Base-by-base conservation (phyloP, 2,329 filamentous ascomycete species). In the Phaeosphaeriaceae sp. region DNA sequence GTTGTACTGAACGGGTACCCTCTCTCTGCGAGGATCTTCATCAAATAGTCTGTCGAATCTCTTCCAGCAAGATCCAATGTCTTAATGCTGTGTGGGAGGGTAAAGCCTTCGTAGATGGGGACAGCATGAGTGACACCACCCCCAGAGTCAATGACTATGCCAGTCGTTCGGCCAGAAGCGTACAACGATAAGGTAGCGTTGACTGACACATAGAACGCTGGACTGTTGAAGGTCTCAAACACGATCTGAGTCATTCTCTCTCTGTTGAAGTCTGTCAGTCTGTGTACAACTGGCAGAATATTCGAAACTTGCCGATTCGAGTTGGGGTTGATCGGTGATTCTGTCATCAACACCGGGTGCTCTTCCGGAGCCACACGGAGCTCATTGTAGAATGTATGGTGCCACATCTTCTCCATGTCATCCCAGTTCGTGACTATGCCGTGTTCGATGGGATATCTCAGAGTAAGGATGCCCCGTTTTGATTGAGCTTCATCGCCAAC, bases 191-290 rank as follows among this genome's bases (percentile, higher is more conserved):
- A 89, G 70, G 99, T 95, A 81, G 95, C 95, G 89, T 98, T 94
- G 84, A 99, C 98, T 79, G 95, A 98, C 87, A 99, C 95, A 89
- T 99, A 99, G 90, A 99, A 98, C 76, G 95, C 95, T 74, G 95
- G 95, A 77, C 95, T 93, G 87, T 99, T 98, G 90, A 99, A 99
- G 77, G 95, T 99, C 90, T 99, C 95, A 87, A 99, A 99, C 82
- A 99, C 93, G 72, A 99, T 99, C 87, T 99, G 95, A 75, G 95
- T 98, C 95, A 99, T 99, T 93, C 98, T 99, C 89, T 99, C 95
- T 90, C 95, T 92, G 89, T 99, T 99, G 87, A n/a, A n/a, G n/a
- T n/a, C n/a, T n/a, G n/a, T n/a, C n/a, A n/a, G n/a, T n/a, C n/a
- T n/a, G n/a, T n/a, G n/a, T n/a, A n/a, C n/a, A n/a, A n/a, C n/a